Evolutionary conservation across 805 yeast genomes (phyloP).

Genomic region (Wickerhamia fluorescens): DNA sequence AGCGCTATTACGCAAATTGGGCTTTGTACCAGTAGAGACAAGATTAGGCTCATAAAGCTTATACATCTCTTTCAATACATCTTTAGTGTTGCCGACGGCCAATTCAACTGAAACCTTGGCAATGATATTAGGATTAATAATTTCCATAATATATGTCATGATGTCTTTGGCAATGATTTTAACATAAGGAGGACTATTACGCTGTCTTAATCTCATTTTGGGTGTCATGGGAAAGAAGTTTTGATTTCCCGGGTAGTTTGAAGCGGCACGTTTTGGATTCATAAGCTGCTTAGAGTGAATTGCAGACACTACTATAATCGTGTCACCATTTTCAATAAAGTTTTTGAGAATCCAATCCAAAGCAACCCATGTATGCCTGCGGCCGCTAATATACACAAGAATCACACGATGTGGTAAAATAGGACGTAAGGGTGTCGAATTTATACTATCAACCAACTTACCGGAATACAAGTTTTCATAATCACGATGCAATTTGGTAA

Average conservation of each 20-base stretch:
- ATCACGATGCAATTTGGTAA: constrained; percentile 39
- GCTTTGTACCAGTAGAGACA: constrained; percentile 51
- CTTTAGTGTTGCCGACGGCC: constrained; percentile 51
- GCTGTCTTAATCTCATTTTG: constrained; percentile 25
- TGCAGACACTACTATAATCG: constrained; percentile 54
- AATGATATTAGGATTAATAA: constrained; percentile 39
- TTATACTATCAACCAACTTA: too few species aligned
- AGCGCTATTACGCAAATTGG: constrained; percentile 33
- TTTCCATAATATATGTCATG: constrained; percentile 45
- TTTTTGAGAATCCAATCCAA: constrained; percentile 59
- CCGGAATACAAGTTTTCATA: constrained; percentile 42
- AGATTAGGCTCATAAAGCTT: constrained; percentile 55
- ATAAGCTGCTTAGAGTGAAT: constrained; percentile 19
- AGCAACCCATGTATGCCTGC: constrained; percentile 78
- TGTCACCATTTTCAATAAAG: constrained; percentile 58
- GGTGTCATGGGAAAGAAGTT: constrained; percentile 23
- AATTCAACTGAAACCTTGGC: constrained; percentile 54
- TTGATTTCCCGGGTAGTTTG: constrained; percentile 6
- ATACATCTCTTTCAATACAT: constrained; percentile 52
- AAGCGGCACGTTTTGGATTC: constrained; percentile 4
- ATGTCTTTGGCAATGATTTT: constrained; percentile 40
- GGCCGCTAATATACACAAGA: constrained; percentile 60
- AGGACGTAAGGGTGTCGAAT: constrained; percentile 18
- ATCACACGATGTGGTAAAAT: constrained; percentile 48
- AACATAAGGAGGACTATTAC: constrained; percentile 42